Percentiles rank a stretch among this genome's conserved stretches.
phyloP scores from a whole-genome alignment of 208 protist genomes.

The Entamoeba nuttalli region DNA sequence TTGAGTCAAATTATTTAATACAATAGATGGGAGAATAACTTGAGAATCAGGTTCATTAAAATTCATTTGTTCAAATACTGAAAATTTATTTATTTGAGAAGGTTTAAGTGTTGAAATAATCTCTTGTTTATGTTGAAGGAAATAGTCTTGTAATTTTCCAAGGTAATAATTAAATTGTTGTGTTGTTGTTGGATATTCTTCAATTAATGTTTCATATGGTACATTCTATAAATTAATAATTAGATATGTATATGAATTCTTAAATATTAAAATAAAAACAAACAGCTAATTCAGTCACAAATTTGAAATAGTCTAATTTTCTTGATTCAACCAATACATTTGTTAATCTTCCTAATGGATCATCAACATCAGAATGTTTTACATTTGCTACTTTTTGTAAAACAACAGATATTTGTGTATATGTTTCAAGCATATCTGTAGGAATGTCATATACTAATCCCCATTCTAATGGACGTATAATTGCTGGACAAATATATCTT shows the following conservation, averaged over 20 bases:
- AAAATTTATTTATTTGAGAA: not conserved
- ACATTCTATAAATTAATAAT: not conserved
- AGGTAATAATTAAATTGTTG: not conserved
- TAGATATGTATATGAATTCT: no score
- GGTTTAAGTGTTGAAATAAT: not conserved
- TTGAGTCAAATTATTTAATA: not conserved
- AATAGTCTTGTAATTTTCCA: not conserved
- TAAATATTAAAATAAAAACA: not conserved
- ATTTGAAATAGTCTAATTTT: not conserved
- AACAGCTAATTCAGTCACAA: not conserved
- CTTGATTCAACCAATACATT: not conserved
- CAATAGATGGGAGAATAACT: not conserved
- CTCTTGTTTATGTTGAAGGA: not conserved
- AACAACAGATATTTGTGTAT: not conserved
- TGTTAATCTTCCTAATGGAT: not conserved
- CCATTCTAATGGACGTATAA: not conserved
- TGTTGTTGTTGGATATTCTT: not conserved
- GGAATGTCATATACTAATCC: not conserved
- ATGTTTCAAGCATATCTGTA: not conserved
- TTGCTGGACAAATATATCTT: not conserved
- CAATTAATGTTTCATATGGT: not conserved
- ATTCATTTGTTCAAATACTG: not conserved
- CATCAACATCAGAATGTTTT: not conserved
- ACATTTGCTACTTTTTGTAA: not conserved
- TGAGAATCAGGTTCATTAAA: not conserved